Percentiles rank a stretch among this genome's conserved stretches.
Conservation (phyloP, 169 alveolate species). For the Blepharisma undulans region DNA sequence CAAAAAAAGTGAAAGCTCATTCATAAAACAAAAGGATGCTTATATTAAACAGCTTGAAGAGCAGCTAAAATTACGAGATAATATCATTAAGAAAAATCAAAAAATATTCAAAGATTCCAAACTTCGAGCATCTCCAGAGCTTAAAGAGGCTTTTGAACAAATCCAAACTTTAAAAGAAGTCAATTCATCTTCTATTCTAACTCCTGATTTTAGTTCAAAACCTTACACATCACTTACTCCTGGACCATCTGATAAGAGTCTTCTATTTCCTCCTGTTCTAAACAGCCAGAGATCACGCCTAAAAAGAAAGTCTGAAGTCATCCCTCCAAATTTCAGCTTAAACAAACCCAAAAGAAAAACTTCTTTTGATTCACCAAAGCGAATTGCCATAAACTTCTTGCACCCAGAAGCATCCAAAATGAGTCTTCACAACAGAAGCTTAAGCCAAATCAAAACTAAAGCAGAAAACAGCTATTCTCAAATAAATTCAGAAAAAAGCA, state of each 20-base stretch:
- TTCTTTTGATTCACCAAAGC: not conserved
- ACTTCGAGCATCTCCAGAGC: not conserved
- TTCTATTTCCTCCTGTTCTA: not conserved
- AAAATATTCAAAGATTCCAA: not conserved
- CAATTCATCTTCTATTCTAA: not conserved
- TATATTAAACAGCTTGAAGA: conserved; percentile 15
- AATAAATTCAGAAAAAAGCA: not conserved
- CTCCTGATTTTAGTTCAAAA: not conserved
- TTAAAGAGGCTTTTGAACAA: not conserved
- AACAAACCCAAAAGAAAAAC: not conserved
- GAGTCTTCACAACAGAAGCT: not conserved
- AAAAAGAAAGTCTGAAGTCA: not conserved
- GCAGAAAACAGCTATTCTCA: not conserved
- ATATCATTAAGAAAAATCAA: not conserved
- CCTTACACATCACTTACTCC: not conserved
- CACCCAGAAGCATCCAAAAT: not conserved
- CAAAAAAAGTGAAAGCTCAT: not conserved
- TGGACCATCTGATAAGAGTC: not conserved
- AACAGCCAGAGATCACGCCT: not conserved
- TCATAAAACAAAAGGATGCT: conserved; percentile 6
- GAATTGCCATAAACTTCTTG: not conserved
- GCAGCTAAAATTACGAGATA: not conserved
- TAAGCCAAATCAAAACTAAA: not conserved
- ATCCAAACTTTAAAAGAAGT: not conserved
- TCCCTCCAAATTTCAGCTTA: not conserved